phyloP scores from a whole-genome alignment of 768 basidiomycete species.

The Macrolepiota albuminosa region DNA sequence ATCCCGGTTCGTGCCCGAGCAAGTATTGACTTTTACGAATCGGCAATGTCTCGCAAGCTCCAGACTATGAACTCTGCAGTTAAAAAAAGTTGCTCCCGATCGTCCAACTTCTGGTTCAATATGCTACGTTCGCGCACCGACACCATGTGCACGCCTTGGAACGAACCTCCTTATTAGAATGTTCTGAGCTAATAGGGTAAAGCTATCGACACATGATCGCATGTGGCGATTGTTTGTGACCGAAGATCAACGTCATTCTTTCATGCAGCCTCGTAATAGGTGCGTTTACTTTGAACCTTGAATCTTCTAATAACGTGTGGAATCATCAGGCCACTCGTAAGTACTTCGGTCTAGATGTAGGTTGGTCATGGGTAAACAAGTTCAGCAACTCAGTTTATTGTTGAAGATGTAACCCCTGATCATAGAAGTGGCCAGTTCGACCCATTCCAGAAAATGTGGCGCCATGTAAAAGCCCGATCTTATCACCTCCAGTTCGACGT shows the following conservation, averaged over 20 bases:
- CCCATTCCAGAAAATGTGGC: slow-evolving; percentile 1
- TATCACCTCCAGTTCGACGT: not conserved
- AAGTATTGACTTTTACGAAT: not conserved
- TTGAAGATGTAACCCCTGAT: not conserved
- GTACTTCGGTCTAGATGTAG: not conserved
- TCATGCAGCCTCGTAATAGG: slow-evolving; percentile 1
- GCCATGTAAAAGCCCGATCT: not conserved
- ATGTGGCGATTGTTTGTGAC: not conserved
- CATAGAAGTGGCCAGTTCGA: not conserved
- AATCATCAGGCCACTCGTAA: not conserved
- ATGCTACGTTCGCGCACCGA: not conserved
- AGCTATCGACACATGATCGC: not conserved
- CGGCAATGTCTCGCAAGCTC: not conserved
- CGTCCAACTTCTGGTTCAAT: not conserved
- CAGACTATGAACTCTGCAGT: not conserved
- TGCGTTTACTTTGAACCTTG: not conserved
- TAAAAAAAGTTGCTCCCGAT: not conserved
- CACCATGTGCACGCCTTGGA: slow-evolving; percentile 1
- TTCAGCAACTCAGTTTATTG: not conserved
- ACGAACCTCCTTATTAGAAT: not conserved
- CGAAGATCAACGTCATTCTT: slow-evolving; percentile 4
- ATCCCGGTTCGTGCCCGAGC: not conserved
- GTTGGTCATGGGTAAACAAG: not conserved
- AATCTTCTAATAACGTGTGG: not conserved
- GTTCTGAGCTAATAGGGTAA: not conserved